phyloP scores from a whole-genome alignment of 352 stramenopile species.

The Phytopythium kandeliae region DNA sequence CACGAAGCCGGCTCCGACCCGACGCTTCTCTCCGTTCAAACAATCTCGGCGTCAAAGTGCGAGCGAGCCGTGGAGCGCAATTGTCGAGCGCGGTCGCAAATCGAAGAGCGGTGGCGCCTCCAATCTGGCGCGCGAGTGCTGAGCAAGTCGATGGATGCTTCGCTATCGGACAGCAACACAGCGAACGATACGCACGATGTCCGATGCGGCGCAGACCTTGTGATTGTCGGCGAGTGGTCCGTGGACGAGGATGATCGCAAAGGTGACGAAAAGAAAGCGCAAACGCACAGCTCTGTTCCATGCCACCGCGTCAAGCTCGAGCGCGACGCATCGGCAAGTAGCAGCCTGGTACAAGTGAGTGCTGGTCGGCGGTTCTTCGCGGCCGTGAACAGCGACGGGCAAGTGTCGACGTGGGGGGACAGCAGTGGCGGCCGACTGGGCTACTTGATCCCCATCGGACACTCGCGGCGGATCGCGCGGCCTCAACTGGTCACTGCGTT shows the following conservation, averaged over 20 bases:
- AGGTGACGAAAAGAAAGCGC: constrained; percentile 1
- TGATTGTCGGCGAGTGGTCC: constrained; percentile 53
- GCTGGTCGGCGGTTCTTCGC: constrained; percentile 59
- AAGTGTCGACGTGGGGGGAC: constrained; percentile 60
- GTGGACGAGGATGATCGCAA: constrained; percentile 9
- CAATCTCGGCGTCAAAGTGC: constrained; percentile 23
- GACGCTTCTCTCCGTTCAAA: constrained; percentile 9
- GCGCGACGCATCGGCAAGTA: background rate
- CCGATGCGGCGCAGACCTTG: background rate
- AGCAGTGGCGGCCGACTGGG: constrained; percentile 52
- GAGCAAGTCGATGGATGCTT: background rate
- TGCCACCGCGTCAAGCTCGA: background rate
- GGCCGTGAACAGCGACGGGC: constrained; percentile 29
- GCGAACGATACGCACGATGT: background rate
- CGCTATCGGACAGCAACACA: background rate
- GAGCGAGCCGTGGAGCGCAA: constrained; percentile 16
- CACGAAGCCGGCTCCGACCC: background rate
- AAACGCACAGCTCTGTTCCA: background rate
- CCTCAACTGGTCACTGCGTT: constrained; percentile 34
- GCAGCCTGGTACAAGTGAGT: constrained; percentile 28
- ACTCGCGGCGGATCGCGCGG: constrained; percentile 27
- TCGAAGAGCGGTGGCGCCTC: no score
- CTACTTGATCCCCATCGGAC: constrained; percentile 35
- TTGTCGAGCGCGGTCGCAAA: constrained; percentile 8
- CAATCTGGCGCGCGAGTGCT: no score